Conservation (phyloP, 2,329 filamentous ascomycete genomes). For the Tolypocladium tropicale region DNA sequence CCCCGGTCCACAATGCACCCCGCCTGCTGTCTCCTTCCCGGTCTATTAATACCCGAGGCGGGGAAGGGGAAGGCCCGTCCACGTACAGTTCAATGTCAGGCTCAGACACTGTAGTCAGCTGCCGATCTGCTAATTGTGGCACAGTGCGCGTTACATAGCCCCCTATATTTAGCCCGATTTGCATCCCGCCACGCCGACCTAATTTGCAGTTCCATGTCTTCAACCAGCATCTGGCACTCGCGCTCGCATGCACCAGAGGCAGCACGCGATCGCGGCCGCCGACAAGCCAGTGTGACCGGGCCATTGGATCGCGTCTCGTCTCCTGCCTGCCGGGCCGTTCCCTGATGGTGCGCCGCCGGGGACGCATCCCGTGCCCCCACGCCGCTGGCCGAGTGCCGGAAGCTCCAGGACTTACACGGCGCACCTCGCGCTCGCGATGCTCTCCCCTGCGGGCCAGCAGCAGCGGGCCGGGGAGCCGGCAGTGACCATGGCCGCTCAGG, state of each 20-base stretch:
- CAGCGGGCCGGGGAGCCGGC: neutral
- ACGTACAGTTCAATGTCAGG: neutral
- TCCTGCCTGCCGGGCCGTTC: neutral
- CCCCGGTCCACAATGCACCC: neutral
- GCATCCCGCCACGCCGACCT: neutral
- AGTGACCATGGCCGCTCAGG: neutral
- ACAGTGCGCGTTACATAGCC: neutral
- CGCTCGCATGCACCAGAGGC: neutral
- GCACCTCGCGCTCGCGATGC: neutral
- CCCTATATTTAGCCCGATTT: slow-evolving; percentile 1
- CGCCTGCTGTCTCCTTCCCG: neutral
- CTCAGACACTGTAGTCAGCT: neutral
- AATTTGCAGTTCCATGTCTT: slow-evolving; percentile 2
- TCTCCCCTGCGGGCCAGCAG: neutral
- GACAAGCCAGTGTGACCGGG: neutral
- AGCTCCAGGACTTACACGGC: neutral
- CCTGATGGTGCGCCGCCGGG: neutral
- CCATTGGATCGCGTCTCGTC: neutral
- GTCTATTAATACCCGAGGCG: neutral
- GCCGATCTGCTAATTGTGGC: accelerated
- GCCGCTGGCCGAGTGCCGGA: neutral
- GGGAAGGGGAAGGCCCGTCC: neutral
- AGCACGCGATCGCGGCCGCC: neutral
- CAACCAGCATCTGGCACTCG: neutral
- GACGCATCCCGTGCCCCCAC: neutral